Base-by-base conservation (phyloP, 2,329 filamentous ascomycete species). In the Furcasterigmium sp. region DNA sequence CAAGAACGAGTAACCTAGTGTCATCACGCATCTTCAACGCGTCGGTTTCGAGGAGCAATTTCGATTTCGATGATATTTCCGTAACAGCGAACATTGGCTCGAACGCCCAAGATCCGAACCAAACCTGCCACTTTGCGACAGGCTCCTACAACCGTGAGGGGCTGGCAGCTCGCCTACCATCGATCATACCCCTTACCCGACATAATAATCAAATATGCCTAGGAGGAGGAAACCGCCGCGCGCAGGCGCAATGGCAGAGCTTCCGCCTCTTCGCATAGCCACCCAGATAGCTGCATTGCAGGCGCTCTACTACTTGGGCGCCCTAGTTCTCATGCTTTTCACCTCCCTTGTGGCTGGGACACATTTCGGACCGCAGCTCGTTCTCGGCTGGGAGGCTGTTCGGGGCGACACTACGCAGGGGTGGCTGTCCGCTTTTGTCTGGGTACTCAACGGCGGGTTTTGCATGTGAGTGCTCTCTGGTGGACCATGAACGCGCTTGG, bases 391-490 rank as follows among this genome's bases (percentile, higher is more conserved):
- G 77, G 65, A 70, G 28, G 61, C 65, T n/a, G 64, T 83, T 46
- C 70, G 78, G 49, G 79, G 76, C 29, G 79, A 83, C 62, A 82
- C 74, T 15, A 80, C 78, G 9, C 72, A 78, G 50, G 79, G 79
- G 9, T 83, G 77, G 76, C 58, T 82, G 49, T 59, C 76, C 50
- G 75, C 70, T 1, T 74, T 83, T 51, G 60, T 82, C 14, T 78
- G 76, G 75, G 43, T 81, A 41, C 55, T 82, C 41, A 70, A 76
- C 39, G 77, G 74, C 11, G 76, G 73, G 0, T 54, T 79, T 48
- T 71, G 72, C 50, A 72, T 77, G 69, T 73, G 51, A 53, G 67
- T 63, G 41, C n/a, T n/a, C 39, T 46, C 13, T n/a, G n/a, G n/a
- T n/a, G n/a, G n/a, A n/a, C n/a, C n/a, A n/a, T n/a, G n/a, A n/a